These are phyloP conservation scores for Exophiala sp. DNA, from an alignment of 2,329 filamentous ascomycete species.

Conservation along the genomic window DNA sequence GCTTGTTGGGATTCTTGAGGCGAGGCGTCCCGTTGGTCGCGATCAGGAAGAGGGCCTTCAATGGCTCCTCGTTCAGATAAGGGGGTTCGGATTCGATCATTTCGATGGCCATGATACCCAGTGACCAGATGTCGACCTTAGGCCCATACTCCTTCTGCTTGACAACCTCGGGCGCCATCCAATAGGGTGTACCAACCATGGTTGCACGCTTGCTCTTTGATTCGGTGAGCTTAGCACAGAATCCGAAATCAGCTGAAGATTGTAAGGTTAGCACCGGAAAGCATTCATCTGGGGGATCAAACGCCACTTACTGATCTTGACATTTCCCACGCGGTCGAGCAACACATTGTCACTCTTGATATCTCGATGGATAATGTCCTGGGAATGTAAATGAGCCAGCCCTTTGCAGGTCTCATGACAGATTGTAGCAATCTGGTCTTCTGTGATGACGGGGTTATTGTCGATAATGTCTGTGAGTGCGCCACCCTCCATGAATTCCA, in stretches of 20 bases:
- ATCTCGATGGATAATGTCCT: slow-evolving; percentile 97
- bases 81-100: slow-evolving; percentile 99
- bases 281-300: background rate
- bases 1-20: slow-evolving; percentile 96
- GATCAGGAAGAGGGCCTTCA: slow-evolving; percentile 95
- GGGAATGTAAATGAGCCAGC: slow-evolving; percentile 84
- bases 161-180: slow-evolving; percentile 99
- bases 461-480: slow-evolving; percentile 97
- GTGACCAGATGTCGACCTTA: slow-evolving; percentile 97
- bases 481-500: slow-evolving; percentile 99
- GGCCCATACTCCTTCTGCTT: slow-evolving; percentile 98
- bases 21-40: slow-evolving; percentile 95
- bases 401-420: slow-evolving; percentile 96
- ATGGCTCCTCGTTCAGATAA: slow-evolving; percentile 93
- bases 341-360: slow-evolving; percentile 99
- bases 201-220: slow-evolving; percentile 95
- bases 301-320: slow-evolving; percentile 83
- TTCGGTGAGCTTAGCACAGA: slow-evolving; percentile 97
- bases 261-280: slow-evolving; percentile 20
- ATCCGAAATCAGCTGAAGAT: slow-evolving; percentile 83
- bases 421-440: slow-evolving; percentile 96
- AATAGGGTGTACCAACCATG: slow-evolving; percentile 98
- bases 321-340: slow-evolving; percentile 85
- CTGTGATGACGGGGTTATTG: slow-evolving; percentile 87
- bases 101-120: slow-evolving; percentile 99